These are phyloP conservation scores for Hemisphaericaspora subhashii DNA, from an alignment of 1,139 yeast species.

Conservation along the genomic window DNA sequence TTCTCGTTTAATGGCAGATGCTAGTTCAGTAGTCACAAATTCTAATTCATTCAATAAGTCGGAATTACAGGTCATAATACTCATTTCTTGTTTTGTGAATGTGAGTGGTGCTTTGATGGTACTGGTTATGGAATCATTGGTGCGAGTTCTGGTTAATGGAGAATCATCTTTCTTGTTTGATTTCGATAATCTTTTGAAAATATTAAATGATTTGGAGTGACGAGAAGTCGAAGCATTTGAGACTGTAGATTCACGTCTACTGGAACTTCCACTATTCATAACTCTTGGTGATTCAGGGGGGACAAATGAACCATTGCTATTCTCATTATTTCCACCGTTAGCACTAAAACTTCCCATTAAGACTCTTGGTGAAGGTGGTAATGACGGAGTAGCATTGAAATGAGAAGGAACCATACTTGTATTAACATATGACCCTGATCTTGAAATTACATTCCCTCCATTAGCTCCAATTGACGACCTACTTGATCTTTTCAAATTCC, in stretches of 20 bases:
- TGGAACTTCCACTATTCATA: not conserved
- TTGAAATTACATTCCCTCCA: not conserved
- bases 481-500: not conserved
- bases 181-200: slow-evolving; percentile 37
- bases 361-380: not conserved
- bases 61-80: slow-evolving; percentile 58
- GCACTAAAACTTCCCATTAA: not conserved
- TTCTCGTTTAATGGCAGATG: slow-evolving; percentile 69
- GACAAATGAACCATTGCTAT: not conserved
- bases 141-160: slow-evolving; percentile 8
- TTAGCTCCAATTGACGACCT: not conserved
- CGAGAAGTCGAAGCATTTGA: slow-evolving; percentile 5
- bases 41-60: slow-evolving; percentile 63
- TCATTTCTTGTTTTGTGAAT: slow-evolving; percentile 61
- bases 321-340: no score
- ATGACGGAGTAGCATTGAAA: slow-evolving; percentile 1
- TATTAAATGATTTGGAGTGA: slow-evolving; percentile 13
- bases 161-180: slow-evolving; percentile 17
- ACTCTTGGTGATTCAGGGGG: not conserved
- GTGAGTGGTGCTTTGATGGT: slow-evolving; percentile 15
- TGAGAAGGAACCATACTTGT: not conserved
- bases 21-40: slow-evolving; percentile 68
- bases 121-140: slow-evolving; percentile 11
- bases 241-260: slow-evolving; percentile 1
- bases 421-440: not conserved